Evolutionary conservation across 192 early-diverging fungal species (phyloP).

Genomic region (Backusella circina): DNA sequence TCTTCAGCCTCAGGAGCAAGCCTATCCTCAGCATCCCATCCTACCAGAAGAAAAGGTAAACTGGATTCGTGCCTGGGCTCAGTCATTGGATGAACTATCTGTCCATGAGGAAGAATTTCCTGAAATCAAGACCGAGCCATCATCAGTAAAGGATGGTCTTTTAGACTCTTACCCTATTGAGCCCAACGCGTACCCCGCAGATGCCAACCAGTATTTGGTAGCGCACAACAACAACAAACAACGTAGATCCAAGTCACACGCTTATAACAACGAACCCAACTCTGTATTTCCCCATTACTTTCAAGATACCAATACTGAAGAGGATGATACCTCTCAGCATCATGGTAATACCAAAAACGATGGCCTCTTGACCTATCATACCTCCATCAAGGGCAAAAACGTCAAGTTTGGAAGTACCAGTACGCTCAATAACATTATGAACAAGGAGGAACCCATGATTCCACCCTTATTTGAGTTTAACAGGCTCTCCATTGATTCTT

Average conservation of each 20-base stretch:
- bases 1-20: not conserved
- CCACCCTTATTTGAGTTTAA: not conserved
- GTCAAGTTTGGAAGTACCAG: not conserved
- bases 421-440: not conserved
- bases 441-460: not conserved
- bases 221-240: not conserved
- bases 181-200: not conserved
- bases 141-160: not conserved
- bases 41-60: conserved; percentile 9
- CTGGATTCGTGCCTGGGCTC: conserved; percentile 22
- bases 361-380: not conserved
- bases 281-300: not conserved
- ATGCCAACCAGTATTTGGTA: not conserved
- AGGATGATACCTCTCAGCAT: not conserved
- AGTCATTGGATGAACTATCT: conserved; percentile 17
- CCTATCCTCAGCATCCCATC: not conserved
- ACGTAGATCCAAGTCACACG: not conserved
- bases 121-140: conserved; percentile 2
- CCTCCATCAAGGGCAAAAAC: not conserved
- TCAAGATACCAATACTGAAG: conserved; percentile 1
- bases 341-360: not conserved
- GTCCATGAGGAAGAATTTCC: conserved; percentile 13
- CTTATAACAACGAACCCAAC: not conserved
- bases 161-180: not conserved
- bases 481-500: not conserved